These are phyloP conservation scores for Nitzschia inconspicua DNA, from an alignment of 108 stramenopile genomes.

Conservation along the genomic window DNA sequence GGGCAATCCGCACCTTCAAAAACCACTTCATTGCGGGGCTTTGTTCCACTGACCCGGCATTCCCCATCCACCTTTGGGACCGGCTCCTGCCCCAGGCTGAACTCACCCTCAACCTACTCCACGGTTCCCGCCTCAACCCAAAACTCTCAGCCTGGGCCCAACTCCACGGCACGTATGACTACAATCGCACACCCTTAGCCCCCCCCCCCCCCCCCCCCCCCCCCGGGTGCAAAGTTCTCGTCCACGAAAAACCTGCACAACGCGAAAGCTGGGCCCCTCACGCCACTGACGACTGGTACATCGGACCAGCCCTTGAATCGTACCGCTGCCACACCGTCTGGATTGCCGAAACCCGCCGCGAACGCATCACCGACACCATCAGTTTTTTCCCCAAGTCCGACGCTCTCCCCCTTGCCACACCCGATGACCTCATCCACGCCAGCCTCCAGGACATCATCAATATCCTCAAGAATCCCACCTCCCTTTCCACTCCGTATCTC, in stretches of 20 bases:
- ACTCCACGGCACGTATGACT: constrained; percentile 30
- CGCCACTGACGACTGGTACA: constrained; percentile 39
- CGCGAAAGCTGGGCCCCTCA: constrained; percentile 31
- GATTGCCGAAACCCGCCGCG: constrained; percentile 11
- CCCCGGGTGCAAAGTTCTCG: constrained; percentile 28
- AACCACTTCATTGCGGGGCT: constrained; percentile 48
- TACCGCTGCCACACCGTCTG: constrained; percentile 39
- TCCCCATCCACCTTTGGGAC: constrained; percentile 32
- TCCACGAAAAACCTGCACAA: constrained; percentile 23
- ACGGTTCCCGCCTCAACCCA: constrained; percentile 30
- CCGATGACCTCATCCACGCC: constrained; percentile 3
- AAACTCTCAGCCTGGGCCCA: constrained; percentile 30
- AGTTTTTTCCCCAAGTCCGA: constrained; percentile 26
- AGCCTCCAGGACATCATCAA: not conserved
- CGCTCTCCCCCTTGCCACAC: constrained; percentile 5
- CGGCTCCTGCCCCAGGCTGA: constrained; percentile 24
- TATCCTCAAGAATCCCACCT: not conserved
- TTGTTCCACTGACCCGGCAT: constrained; percentile 14
- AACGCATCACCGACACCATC: constrained; percentile 30
- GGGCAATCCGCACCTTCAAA: constrained; percentile 50
- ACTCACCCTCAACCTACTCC: constrained; percentile 38
- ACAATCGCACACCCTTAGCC: constrained; percentile 37
- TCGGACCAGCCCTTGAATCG: constrained; percentile 41
- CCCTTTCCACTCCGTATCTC: not conserved
- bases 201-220: too few species aligned